A percentile compares a stretch with the other conserved stretches of the same genome.
These are phyloP conservation scores for Jaltomata sinuosa DNA, from an alignment of 257 asterid species.

Conservation along the genomic window DNA sequence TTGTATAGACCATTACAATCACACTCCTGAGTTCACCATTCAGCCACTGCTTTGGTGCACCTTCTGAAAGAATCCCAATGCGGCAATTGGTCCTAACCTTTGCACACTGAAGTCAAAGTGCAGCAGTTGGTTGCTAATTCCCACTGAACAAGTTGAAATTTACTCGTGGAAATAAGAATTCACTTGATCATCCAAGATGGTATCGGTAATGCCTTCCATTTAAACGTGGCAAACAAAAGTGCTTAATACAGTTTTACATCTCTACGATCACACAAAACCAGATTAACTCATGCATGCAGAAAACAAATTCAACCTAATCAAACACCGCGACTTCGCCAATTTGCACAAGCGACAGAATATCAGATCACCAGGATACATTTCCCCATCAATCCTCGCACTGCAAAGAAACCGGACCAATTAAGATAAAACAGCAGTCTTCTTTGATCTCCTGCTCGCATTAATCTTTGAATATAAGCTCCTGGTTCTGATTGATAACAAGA, in stretches of 20 bases:
- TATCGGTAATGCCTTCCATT: neutral
- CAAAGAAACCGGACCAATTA: neutral
- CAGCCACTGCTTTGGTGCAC: neutral
- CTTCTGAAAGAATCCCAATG: neutral
- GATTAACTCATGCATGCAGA: neutral
- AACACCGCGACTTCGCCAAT: neutral
- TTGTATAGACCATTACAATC: too few relatives aligned
- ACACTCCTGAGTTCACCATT: neutral
- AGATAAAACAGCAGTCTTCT: constrained; percentile 5
- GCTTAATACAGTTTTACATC: neutral
- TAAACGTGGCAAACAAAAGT: neutral
- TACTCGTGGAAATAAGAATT: neutral
- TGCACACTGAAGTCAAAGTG: neutral
- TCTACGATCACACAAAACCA: neutral
- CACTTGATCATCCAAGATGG: neutral
- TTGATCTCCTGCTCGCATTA: constrained; percentile 20
- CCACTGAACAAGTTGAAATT: neutral
- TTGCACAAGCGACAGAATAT: neutral
- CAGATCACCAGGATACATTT: neutral
- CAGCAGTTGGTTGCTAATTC: neutral
- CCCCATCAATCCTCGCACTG: neutral
- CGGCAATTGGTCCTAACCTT: neutral
- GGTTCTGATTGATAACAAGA: constrained; percentile 37
- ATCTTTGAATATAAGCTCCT: constrained; percentile 33
- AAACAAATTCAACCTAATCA: neutral